Conservation (phyloP, 441 rosid species). For the Sinapis alba region DNA sequence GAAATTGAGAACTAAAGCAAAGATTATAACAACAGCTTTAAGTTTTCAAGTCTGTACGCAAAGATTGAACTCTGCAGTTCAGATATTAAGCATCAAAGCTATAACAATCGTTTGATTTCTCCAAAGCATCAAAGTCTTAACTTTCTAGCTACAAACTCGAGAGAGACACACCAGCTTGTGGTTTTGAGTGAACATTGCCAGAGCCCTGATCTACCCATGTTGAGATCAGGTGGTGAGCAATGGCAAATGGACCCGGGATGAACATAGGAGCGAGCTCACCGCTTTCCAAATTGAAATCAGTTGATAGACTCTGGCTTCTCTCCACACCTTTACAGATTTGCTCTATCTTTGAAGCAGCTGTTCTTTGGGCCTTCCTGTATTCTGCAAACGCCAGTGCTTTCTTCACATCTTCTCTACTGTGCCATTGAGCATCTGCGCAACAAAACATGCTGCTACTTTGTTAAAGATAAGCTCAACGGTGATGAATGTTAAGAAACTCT, state of each 20-base stretch:
- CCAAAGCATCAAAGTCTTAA: not conserved
- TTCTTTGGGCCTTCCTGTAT: conserved; percentile 77
- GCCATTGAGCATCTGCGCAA: conserved; percentile 82
- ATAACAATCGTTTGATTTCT: not conserved
- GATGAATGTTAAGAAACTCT: not conserved
- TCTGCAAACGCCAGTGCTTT: conserved; percentile 72
- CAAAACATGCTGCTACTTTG: not conserved
- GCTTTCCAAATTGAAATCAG: conserved; percentile 73
- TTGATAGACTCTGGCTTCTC: conserved; percentile 61
- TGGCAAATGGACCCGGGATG: conserved; percentile 89
- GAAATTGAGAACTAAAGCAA: no score
- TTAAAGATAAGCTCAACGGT: conserved; percentile 13
- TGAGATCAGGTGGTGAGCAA: conserved; percentile 90
- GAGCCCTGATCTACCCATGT: conserved; percentile 67
- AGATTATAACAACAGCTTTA: no score
- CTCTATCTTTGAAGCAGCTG: conserved; percentile 74
- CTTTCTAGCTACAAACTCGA: conserved; percentile 58
- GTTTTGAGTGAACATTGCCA: conserved; percentile 41
- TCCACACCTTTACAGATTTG: conserved; percentile 90
- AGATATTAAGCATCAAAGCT: not conserved
- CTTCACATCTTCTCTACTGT: conserved; percentile 76
- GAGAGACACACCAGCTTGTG: conserved; percentile 42
- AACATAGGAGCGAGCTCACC: conserved; percentile 90
- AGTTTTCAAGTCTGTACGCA: no score
- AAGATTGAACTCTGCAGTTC: no score